A percentile compares a stretch with the other conserved stretches of the same genome.
Evolutionary conservation across 192 early-diverging fungal genomes (phyloP).

Genomic region (Rhizoclosmatium globosum): DNA sequence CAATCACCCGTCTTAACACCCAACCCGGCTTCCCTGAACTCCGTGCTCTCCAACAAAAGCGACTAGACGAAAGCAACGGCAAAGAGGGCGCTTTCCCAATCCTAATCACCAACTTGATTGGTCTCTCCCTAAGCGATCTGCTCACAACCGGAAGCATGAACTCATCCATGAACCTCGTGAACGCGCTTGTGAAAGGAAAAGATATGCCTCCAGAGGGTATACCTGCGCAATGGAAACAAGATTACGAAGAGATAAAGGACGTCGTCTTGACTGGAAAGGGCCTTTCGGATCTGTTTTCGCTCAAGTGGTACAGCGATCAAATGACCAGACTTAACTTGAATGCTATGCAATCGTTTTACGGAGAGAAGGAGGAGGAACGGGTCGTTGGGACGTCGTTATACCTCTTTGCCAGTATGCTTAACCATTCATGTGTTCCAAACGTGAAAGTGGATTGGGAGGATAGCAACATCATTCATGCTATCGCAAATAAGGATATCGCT

Average conservation of each 20-base stretch:
- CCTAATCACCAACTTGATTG: constrained; percentile 15
- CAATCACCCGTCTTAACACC: neutral
- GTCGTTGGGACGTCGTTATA: constrained; percentile 16
- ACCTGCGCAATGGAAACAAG: constrained; percentile 11
- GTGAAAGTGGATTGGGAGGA: constrained; percentile 25
- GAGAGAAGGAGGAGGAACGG: neutral
- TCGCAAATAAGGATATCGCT: constrained; percentile 25
- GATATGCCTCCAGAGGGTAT: neutral
- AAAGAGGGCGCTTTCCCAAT: constrained; percentile 21
- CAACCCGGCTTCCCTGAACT: constrained; percentile 6
- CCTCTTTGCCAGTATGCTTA: constrained; percentile 18
- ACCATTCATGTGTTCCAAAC: constrained; percentile 30
- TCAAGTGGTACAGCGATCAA: constrained; percentile 24
- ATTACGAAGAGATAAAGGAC: constrained; percentile 20
- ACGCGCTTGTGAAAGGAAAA: constrained; percentile 12
- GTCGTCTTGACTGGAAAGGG: constrained; percentile 22
- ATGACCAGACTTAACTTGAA: constrained; percentile 32
- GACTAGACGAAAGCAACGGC: constrained; percentile 1
- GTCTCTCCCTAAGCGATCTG: constrained; percentile 24
- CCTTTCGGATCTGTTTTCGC: constrained; percentile 21
- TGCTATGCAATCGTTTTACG: neutral
- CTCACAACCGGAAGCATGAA: constrained; percentile 9
- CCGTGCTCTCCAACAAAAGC: neutral
- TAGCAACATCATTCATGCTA: constrained; percentile 1
- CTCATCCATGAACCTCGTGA: neutral